Percentiles rank a stretch among this genome's conserved stretches.
Conservation (phyloP, 208 protist genomes). For the Acanthamoeba lenticulata region DNA sequence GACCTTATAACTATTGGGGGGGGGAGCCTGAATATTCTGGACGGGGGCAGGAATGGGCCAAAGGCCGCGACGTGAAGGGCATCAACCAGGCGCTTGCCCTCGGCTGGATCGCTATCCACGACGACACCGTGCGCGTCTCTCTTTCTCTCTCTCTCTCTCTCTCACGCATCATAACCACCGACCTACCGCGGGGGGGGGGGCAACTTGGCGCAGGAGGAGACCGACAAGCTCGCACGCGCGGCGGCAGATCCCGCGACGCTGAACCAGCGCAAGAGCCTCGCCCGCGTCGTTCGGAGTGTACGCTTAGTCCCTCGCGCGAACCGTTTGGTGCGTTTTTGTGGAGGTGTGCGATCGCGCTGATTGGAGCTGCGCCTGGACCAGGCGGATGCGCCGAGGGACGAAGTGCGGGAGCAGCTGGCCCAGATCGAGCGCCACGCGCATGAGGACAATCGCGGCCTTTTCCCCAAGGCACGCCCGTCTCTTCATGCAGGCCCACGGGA, state of each 20-base stretch:
- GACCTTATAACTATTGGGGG: background rate
- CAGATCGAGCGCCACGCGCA: background rate
- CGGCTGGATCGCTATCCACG: background rate
- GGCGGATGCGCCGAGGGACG: background rate
- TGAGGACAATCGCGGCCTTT: background rate
- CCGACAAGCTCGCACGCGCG: background rate
- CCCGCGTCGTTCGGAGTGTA: background rate
- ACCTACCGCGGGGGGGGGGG: too few relatives aligned
- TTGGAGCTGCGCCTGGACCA: too few relatives aligned
- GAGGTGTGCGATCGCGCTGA: too few relatives aligned
- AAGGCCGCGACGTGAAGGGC: background rate
- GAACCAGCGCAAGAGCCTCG: background rate
- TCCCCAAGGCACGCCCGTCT: too few relatives aligned
- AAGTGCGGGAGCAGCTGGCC: background rate
- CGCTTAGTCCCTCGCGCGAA: background rate
- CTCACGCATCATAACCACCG: background rate
- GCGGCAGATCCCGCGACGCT: background rate
- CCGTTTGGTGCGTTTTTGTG: too few relatives aligned
- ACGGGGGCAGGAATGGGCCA: background rate
- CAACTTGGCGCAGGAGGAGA: background rate
- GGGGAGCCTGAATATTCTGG: background rate
- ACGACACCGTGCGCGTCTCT: background rate
- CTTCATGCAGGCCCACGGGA: too few relatives aligned
- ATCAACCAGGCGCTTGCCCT: background rate
- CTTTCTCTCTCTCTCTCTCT: background rate